Base-by-base conservation (phyloP, 1,284 basidiomycete species). In the Coniferiporia weirii region DNA sequence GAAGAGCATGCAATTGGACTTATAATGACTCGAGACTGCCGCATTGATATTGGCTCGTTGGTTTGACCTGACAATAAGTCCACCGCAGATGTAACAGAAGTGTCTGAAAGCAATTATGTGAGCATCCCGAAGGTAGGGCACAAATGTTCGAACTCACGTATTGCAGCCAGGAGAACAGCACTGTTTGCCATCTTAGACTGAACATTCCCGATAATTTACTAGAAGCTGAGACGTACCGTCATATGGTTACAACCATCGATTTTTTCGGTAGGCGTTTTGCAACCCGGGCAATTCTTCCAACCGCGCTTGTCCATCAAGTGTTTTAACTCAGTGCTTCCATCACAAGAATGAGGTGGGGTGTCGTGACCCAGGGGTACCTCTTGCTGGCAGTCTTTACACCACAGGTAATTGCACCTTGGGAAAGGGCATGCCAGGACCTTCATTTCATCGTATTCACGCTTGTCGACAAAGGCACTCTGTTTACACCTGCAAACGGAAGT, bases 211-310 rank as follows among this genome's bases (percentile, higher is more conserved):
- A n/a, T 43, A 19, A 6, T 34, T 6, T 2, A 46, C 17, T 19
- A 40, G 15, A 17, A 19, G 27, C 27, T 27, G 49, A 27, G 4
- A 67, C 80, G 64, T 60, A 84, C 84, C 57, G 80, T 80, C 74
- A 87, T 83, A 67, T 87, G 83, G 64, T 86, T 84, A 66, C 84
- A 87, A 0, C 84, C 85, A 1, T 69, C 66, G 0, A 67, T 67
- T 66, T 85, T 87, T 66, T 81, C 79, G 19, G 80, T 77, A 0
- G 83, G 81, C 0, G 83, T 84, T 57, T 74, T 71, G 65, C 84
- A 87, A 1, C 81, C 79, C 36, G 82, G 82, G 63, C 82, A 84
- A 64, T 78, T 73, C 62, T 79, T 79, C 83, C 82, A 84, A 4
- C 82, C 81, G 51, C 73, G 67, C 52, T 73, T 62, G 44, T 71